Conservation (phyloP, 2,329 filamentous ascomycete genomes). For the Didymella exigua region DNA sequence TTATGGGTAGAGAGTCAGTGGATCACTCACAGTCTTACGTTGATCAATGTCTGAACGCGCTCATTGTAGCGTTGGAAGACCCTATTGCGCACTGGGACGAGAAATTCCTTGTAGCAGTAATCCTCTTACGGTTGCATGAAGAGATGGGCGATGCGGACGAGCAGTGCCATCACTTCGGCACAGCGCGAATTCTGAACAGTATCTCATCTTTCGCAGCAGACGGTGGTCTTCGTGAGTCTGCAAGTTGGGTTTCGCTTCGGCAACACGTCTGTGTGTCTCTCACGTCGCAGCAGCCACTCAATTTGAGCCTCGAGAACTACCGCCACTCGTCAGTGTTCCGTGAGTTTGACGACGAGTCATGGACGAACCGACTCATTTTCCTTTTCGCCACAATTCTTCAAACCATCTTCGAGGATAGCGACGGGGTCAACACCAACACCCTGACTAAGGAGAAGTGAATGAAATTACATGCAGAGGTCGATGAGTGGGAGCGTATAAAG, state of each 20-base stretch:
- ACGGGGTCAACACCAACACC: slow-evolving; percentile 19
- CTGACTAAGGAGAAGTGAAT: slow-evolving; percentile 37
- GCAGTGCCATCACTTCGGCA: slow-evolving; percentile 49
- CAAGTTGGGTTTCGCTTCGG: slow-evolving; percentile 50
- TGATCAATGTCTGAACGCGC: slow-evolving; percentile 53
- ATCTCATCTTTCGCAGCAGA: slow-evolving; percentile 47
- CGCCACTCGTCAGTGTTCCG: slow-evolving; percentile 36
- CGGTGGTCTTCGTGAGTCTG: slow-evolving; percentile 50
- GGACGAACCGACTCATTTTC: slow-evolving; percentile 43
- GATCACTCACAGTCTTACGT: slow-evolving; percentile 54
- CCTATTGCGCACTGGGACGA: slow-evolving; percentile 53
- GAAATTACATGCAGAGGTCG: slow-evolving; percentile 35
- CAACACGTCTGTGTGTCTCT: slow-evolving; percentile 51
- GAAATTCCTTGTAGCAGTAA: slow-evolving; percentile 56
- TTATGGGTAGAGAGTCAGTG: slow-evolving; percentile 48
- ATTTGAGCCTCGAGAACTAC: slow-evolving; percentile 40
- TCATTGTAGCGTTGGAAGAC: slow-evolving; percentile 54
- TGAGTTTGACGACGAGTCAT: slow-evolving; percentile 39
- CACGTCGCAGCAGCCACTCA: slow-evolving; percentile 42
- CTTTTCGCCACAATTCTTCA: slow-evolving; percentile 39
- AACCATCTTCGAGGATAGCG: slow-evolving; percentile 32
- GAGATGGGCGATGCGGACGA: slow-evolving; percentile 52
- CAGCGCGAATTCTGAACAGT: slow-evolving; percentile 47
- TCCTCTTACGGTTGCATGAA: slow-evolving; percentile 57
- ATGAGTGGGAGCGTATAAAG: slow-evolving; percentile 41